phyloP scores from a whole-genome alignment of 495 filamentous ascomycete species.

The Talaromyces liani region DNA sequence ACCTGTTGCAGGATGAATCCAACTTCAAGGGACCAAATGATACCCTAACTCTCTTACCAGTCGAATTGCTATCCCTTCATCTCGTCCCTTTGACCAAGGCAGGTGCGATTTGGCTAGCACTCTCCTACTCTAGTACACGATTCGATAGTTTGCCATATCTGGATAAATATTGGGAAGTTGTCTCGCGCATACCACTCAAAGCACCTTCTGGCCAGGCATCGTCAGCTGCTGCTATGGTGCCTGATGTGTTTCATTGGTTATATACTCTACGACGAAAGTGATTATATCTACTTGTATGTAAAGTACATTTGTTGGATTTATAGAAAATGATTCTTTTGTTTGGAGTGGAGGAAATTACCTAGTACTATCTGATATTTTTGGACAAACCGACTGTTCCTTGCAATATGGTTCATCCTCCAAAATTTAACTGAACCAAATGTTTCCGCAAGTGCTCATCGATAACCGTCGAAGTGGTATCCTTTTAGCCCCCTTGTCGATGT shows the following conservation, averaged over 20 bases:
- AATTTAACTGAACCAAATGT: background rate
- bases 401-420: background rate
- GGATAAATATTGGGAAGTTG: conserved; percentile 22
- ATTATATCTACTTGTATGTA: background rate
- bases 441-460: background rate
- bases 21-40: background rate
- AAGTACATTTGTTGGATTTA: background rate
- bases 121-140: conserved; percentile 32
- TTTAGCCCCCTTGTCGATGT: background rate
- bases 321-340: background rate
- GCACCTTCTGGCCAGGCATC: conserved; percentile 27
- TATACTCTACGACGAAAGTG: conserved; percentile 30
- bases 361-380: background rate
- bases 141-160: conserved; percentile 24
- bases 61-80: conserved; percentile 32
- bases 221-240: conserved; percentile 23
- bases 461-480: background rate
- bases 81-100: conserved; percentile 25
- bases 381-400: background rate
- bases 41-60: conserved; percentile 18
- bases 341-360: background rate
- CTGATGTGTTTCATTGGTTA: conserved; percentile 36
- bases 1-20: conserved; percentile 6
- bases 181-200: conserved; percentile 27
- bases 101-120: conserved; percentile 25